Evolutionary conservation across 2,329 filamentous ascomycete genomes (phyloP), one percentile per base, ranked within the genome.

Genomic region (Helotiales sp.): DNA sequence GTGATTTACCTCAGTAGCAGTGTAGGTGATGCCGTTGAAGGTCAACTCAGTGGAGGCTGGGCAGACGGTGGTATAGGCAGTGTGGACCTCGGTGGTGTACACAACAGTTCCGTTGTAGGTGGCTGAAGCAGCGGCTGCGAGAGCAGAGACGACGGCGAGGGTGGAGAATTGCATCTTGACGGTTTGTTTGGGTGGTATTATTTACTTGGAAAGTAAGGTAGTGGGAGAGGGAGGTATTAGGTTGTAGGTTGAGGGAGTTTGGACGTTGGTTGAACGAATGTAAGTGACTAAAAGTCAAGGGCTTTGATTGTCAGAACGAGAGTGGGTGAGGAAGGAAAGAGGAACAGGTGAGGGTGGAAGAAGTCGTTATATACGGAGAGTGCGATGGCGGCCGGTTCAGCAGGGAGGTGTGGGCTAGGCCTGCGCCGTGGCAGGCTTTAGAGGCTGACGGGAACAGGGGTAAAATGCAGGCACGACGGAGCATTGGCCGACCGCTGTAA

Each of bases 41-140:
- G 75, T 74, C 61, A 83, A 65, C 50, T 71, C 71, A 57, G 81
- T 83, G 46, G 81, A 69, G 58, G 66, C 69, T 7, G 81, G 79
- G 77, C 81, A 84, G 74, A 75, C 80, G 59, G 79, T 70, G 62
- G 78, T 77, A 63, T 75, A 77, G 42, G 78, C 74, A 59, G 72
- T 81, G 60, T 80, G 76, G 60, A 80, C 72, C 66, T 80, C 75
- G 60, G 78, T 81, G 68, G 73, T 71, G 73, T 79, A 79, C 77
- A 56, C 56, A 69, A 79, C 71, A 67, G 77, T 79, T 40, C 54
- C 50, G 55, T 66, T 68, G 54, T 56, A 53, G 15, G 33, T 15
- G 30, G 69, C 67, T n/a, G 62, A 52, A 49, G 66, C 71, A 53
- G 69, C 50, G 42, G 66, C 71, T 55, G 66, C 69, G 55, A 68